Evolutionary conservation across 768 basidiomycete species (phyloP).

Genomic region (Hemileccinum rubropunctum): DNA sequence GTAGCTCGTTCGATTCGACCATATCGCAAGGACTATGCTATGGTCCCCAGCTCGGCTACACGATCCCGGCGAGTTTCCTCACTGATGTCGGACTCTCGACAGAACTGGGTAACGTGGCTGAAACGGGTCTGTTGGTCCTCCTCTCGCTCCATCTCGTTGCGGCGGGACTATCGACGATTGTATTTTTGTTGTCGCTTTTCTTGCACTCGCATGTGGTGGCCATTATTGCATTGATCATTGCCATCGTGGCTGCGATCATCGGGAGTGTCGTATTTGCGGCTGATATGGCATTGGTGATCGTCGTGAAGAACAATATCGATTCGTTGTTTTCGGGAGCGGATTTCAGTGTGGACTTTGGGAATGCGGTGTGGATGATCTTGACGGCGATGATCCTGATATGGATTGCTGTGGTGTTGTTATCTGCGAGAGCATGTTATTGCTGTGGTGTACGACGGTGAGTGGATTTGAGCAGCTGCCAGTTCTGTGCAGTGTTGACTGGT

Average conservation of each 20-base stretch:
- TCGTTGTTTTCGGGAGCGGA: constrained; percentile 34
- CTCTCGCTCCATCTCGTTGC: constrained; percentile 70
- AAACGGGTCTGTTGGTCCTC: constrained; percentile 48
- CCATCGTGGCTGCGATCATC: constrained; percentile 56
- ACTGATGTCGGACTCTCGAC: constrained; percentile 43
- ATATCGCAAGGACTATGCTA: constrained; percentile 45
- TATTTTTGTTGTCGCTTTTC: constrained; percentile 54
- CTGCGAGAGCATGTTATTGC: constrained; percentile 63
- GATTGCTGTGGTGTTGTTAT: constrained; percentile 58
- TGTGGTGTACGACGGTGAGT: constrained; percentile 55
- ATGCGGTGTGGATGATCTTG: constrained; percentile 72
- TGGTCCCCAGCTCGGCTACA: constrained; percentile 68
- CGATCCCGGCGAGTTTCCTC: constrained; percentile 48
- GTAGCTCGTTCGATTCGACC: constrained; percentile 8
- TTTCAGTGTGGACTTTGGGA: constrained; percentile 57
- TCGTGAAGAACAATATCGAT: constrained; percentile 45
- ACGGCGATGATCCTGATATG: constrained; percentile 53
- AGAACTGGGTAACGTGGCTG: constrained; percentile 42
- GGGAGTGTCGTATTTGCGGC: constrained; percentile 54
- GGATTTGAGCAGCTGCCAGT: no score
- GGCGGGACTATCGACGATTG: constrained; percentile 55
- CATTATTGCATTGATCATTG: constrained; percentile 56
- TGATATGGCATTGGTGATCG: constrained; percentile 60
- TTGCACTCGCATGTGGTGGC: constrained; percentile 53
- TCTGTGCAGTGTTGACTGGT: constrained; percentile 6